phyloP scores from a whole-genome alignment of 208 protist genomes.

The Tritrichomonas foetus region DNA sequence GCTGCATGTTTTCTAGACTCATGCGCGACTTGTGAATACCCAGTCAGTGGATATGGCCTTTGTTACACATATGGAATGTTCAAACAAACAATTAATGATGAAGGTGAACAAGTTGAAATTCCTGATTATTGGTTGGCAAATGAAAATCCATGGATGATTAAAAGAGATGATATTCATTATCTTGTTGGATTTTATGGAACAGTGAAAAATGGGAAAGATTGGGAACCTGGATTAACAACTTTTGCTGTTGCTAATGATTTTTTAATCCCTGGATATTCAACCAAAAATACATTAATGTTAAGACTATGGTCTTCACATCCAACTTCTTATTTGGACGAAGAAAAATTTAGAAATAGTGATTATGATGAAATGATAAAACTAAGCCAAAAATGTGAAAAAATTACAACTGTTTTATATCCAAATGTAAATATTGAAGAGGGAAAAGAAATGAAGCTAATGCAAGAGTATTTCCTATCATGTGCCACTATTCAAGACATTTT shows the following conservation, averaged over 20 bases:
- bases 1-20: not conserved
- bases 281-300: not conserved
- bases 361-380: not conserved
- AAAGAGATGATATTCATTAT: not conserved
- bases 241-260: slow-evolving; percentile 1
- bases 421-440: slow-evolving; percentile 53
- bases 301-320: not conserved
- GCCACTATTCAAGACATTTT: slow-evolving; percentile 56
- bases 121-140: not conserved
- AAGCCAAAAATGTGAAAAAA: not conserved
- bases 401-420: slow-evolving; percentile 70
- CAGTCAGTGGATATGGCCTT: not conserved
- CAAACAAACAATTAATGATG: not conserved
- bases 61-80: not conserved
- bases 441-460: slow-evolving; percentile 71
- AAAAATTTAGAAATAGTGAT: not conserved
- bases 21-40: not conserved
- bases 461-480: slow-evolving; percentile 54
- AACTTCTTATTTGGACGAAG: not conserved
- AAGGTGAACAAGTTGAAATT: not conserved
- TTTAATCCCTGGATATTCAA: not conserved
- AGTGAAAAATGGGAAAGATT: not conserved
- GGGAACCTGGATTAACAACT: not conserved
- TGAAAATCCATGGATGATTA: not conserved
- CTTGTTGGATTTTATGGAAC: not conserved